These are phyloP conservation scores for Oropetium thomaeum DNA, from an alignment of 176 grass and related monocot species.

Conservation along the genomic window DNA sequence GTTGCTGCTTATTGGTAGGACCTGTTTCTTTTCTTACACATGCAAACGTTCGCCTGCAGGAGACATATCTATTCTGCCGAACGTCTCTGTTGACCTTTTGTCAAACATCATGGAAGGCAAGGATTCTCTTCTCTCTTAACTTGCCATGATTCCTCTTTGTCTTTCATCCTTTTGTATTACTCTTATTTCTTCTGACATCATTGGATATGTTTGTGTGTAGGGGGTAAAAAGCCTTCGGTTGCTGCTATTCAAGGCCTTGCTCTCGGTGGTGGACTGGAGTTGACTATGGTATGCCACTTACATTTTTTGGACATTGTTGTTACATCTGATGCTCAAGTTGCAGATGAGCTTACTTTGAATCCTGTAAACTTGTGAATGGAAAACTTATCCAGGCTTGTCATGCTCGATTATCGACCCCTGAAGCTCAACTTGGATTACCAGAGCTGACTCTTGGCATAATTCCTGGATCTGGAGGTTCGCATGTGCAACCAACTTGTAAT, in stretches of 20 bases:
- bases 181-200: background rate
- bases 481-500: background rate
- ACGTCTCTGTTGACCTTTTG: conserved; percentile 83
- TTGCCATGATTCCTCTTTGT: background rate
- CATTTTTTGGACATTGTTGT: conserved; percentile 7
- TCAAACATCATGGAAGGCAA: conserved; percentile 81
- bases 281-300: conserved; percentile 60
- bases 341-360: background rate
- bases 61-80: conserved; percentile 61
- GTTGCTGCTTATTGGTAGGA: background rate
- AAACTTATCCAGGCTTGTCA: conserved; percentile 69
- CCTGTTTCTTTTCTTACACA: conserved; percentile 11
- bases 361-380: conserved; percentile 1
- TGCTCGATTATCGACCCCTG: conserved; percentile 92
- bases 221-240: conserved; percentile 85
- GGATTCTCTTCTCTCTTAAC: background rate
- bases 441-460: conserved; percentile 92
- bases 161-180: background rate
- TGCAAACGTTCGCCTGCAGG: conserved; percentile 44
- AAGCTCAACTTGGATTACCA: conserved; percentile 95
- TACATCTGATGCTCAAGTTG: background rate
- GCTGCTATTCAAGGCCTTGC: conserved; percentile 94
- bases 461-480: conserved; percentile 93
- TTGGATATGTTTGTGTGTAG: conserved; percentile 42
- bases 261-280: conserved; percentile 91